Conservation (phyloP, 805 yeast species). For the Lachancea quebecensis region DNA sequence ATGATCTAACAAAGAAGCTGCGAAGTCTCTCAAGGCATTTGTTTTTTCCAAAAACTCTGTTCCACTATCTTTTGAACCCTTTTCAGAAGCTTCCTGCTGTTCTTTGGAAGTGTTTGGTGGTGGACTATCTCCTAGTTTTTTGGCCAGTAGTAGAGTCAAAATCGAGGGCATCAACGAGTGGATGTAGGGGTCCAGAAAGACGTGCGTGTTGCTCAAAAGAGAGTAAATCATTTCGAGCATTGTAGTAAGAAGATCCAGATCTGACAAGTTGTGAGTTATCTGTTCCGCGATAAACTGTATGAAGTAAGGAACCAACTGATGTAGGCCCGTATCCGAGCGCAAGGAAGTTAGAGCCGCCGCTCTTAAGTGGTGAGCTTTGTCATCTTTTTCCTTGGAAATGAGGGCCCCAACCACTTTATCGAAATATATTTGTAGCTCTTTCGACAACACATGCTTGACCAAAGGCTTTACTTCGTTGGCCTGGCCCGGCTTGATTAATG, state of each 20-base stretch:
- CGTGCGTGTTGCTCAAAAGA: constrained; percentile 69
- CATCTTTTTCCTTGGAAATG: constrained; percentile 45
- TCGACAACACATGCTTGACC: constrained; percentile 91
- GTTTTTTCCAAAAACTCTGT: constrained; percentile 33
- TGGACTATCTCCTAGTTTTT: constrained; percentile 59
- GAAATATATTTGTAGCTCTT: constrained; percentile 88
- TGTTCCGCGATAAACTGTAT: constrained; percentile 96
- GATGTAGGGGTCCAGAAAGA: constrained; percentile 89
- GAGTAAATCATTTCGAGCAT: constrained; percentile 89
- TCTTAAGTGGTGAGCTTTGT: constrained; percentile 39
- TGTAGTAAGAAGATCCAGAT: constrained; percentile 62
- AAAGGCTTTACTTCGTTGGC: constrained; percentile 73
- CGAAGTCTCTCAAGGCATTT: constrained; percentile 74
- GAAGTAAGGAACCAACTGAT: constrained; percentile 92
- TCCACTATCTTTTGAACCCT: not conserved
- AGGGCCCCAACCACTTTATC: constrained; percentile 83
- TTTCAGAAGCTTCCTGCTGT: not conserved
- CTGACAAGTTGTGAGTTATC: constrained; percentile 76
- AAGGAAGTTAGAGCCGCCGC: constrained; percentile 80
- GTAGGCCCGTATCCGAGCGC: constrained; percentile 89
- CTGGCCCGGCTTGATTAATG: constrained; percentile 35
- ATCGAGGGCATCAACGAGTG: constrained; percentile 98
- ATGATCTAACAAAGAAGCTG: constrained; percentile 74
- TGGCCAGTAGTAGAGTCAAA: constrained; percentile 80
- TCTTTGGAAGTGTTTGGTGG: constrained; percentile 8